Evolutionary conservation across 2,329 filamentous ascomycete species (phyloP).

Genomic region (Trichoderma sp.): DNA sequence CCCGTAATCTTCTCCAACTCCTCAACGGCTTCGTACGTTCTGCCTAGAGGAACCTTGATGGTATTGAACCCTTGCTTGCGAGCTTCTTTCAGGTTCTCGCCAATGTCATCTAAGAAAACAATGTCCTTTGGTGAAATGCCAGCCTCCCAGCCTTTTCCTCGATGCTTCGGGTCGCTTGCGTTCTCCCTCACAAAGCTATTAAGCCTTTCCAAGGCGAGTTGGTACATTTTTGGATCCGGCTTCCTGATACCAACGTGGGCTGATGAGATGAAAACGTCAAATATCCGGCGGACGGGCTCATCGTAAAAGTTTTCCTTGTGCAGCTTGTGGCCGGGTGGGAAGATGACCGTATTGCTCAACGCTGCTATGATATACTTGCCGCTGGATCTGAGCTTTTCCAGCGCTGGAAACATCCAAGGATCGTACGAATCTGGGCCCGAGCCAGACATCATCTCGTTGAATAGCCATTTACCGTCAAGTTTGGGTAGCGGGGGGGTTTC

Average conservation of each 20-base stretch:
- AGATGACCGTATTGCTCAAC: conserved; percentile 87
- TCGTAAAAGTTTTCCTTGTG: conserved; percentile 54
- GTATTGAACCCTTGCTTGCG: conserved; percentile 76
- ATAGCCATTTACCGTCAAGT: conserved; percentile 78
- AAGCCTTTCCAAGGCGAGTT: conserved; percentile 69
- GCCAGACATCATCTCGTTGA: conserved; percentile 86
- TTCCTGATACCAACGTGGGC: conserved; percentile 88
- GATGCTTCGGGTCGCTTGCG: conserved; percentile 45
- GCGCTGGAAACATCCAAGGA: conserved; percentile 84
- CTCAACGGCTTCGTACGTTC: conserved; percentile 77
- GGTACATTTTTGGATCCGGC: conserved; percentile 81
- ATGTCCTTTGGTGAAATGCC: conserved; percentile 68
- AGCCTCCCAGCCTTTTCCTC: conserved; percentile 49
- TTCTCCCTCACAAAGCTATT: conserved; percentile 64
- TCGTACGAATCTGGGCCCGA: conserved; percentile 71
- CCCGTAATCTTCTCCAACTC: conserved; percentile 78
- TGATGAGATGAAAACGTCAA: conserved; percentile 86
- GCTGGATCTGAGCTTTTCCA: conserved; percentile 67
- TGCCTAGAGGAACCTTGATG: conserved; percentile 81
- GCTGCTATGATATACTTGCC: conserved; percentile 75
- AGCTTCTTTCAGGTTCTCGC: conserved; percentile 84
- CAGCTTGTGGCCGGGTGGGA: conserved; percentile 74
- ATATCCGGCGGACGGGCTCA: conserved; percentile 66
- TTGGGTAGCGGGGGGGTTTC: conserved; percentile 66
- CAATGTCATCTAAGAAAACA: conserved; percentile 92